Conservation (phyloP, 768 basidiomycete genomes). For the Gloeopeniophorella convolvens region DNA sequence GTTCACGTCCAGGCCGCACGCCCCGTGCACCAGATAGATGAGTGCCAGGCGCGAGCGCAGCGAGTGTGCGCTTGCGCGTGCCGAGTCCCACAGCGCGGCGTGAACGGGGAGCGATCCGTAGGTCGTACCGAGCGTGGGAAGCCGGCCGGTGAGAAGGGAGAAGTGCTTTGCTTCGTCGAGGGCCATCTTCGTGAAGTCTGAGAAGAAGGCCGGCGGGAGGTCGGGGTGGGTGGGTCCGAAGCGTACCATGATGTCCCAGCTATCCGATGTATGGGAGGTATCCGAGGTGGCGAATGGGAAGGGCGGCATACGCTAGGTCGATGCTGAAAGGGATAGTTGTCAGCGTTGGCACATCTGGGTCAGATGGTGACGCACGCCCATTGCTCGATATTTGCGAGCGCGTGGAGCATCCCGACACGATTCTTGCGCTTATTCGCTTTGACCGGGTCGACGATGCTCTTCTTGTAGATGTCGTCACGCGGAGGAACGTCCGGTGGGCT, state of each 20-base stretch:
- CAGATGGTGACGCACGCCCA: constrained; percentile 65
- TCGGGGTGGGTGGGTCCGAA: constrained; percentile 56
- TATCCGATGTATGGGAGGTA: constrained; percentile 22
- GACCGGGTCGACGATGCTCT: constrained; percentile 50
- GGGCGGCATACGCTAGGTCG: constrained; percentile 55
- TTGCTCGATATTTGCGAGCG: constrained; percentile 80
- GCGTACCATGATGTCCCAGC: constrained; percentile 80
- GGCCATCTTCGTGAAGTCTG: constrained; percentile 79
- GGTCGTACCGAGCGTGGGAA: constrained; percentile 54
- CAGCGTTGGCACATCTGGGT: background rate
- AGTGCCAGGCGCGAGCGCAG: constrained; percentile 70
- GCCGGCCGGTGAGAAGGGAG: constrained; percentile 56
- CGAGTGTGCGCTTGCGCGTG: constrained; percentile 56
- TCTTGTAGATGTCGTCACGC: constrained; percentile 44
- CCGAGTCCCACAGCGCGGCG: constrained; percentile 76
- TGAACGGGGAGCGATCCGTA: constrained; percentile 71
- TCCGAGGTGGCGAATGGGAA: background rate
- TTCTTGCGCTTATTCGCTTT: constrained; percentile 58
- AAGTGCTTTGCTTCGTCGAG: constrained; percentile 86
- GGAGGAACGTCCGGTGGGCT: constrained; percentile 58
- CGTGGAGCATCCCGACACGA: constrained; percentile 70
- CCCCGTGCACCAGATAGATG: constrained; percentile 83
- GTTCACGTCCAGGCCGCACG: constrained; percentile 78
- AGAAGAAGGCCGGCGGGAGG: constrained; percentile 69
- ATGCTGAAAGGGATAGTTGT: constrained; percentile 37